Evolutionary conservation across 805 yeast genomes (phyloP).

Genomic region (Starmerella kuoi): DNA sequence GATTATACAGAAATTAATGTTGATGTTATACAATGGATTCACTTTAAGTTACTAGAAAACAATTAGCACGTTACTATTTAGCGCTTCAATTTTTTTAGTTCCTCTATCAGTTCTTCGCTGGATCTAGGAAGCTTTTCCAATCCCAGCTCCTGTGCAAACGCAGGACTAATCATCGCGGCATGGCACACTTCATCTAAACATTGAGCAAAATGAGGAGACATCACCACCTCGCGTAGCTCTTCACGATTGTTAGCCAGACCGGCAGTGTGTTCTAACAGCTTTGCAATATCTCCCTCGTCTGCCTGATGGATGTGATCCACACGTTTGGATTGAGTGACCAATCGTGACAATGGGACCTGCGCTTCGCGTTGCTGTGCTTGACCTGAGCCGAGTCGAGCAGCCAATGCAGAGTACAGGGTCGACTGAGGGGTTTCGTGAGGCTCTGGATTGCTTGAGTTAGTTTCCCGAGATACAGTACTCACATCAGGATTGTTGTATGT

Average conservation of each 20-base stretch:
- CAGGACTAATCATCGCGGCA: constrained; percentile 33
- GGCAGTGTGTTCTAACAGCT: constrained; percentile 35
- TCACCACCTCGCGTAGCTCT: constrained; percentile 35
- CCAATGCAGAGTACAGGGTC: background rate
- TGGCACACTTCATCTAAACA: constrained; percentile 34
- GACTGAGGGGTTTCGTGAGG: no score
- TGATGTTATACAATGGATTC: no score
- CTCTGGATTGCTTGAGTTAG: no score
- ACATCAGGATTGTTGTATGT: no score
- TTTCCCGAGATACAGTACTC: no score
- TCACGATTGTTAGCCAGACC: constrained; percentile 29
- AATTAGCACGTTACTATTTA: no score
- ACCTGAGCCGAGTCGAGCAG: background rate
- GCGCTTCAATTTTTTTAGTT: background rate
- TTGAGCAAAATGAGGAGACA: constrained; percentile 39
- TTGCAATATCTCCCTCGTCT: constrained; percentile 29
- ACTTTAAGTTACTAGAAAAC: no score
- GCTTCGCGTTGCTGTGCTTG: background rate
- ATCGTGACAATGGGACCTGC: constrained; percentile 2
- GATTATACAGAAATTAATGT: no score
- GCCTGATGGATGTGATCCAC: constrained; percentile 27
- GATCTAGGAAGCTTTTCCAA: constrained; percentile 7
- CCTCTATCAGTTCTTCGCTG: constrained; percentile 6
- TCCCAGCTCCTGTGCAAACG: constrained; percentile 16
- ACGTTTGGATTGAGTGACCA: constrained; percentile 20